Evolutionary conservation across 78 protist genomes (phyloP), one percentile per base, ranked within the genome.

Genomic region (Tieghemostelium lacteum): DNA sequence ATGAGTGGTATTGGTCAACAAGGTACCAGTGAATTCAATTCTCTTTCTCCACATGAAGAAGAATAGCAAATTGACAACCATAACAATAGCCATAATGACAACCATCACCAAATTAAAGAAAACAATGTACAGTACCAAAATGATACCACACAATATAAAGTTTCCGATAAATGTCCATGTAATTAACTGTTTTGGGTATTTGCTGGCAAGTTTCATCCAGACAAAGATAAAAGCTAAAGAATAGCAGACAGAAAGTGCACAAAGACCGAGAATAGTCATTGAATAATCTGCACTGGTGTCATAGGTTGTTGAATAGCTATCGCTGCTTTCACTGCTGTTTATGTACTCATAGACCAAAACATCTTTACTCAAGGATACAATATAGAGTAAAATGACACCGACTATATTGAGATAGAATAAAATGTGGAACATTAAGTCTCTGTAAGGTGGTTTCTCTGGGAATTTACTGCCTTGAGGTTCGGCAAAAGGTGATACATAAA

Each of bases 11-110:
- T 45, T 66, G 12, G 62, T 75, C 8, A 88, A 62, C 20, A 88
- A 39, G 14, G 87, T 64, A 16, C 69, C 69, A 1, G 93, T 70
- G 67, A 87, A 87, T 2, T 55, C 57, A 26, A 87, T 87, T 58
- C 86, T 63, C 36, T 33, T 52, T 24, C 85, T 33, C 19, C 40
- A 87, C 7, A 26, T 7, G 29, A 87, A 10, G 19, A 57, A 87
- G 28, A 73, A 71, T 20, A 87, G 10, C 1, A 74, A 14, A 20
- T 14, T 2, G n/a, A 87, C 10, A 22, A 74, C 24, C 8, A 63
- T 54, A 0, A 20, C 0, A 3, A 87, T 17, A 4, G 66, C 8
- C 55, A 69, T 54, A 6, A 87, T 0, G 12, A 74, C 28, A 20
- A 85, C 93, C 17, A 75, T 31, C 20, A 61, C 28, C 3, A 60